A percentile compares a stretch with the other conserved stretches of the same genome.
phyloP scores from a whole-genome alignment of 1,284 basidiomycete genomes.

The Austroboletus novae-zelandiae region DNA sequence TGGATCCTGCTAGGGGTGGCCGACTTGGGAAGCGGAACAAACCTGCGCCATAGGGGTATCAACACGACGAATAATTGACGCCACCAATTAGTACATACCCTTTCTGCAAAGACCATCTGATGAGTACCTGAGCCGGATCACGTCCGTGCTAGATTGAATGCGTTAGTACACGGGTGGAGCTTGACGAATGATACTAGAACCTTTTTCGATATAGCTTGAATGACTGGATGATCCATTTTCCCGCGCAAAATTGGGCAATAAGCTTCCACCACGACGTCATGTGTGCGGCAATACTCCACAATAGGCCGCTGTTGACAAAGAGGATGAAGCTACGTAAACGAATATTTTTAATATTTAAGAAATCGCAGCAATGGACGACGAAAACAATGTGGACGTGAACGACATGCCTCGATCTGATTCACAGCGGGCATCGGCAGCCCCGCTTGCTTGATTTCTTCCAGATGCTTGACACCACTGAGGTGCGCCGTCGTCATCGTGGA shows the following conservation, averaged over 20 bases:
- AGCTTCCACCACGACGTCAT: conserved; percentile 74
- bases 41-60: conserved; percentile 31
- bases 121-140: conserved; percentile 70
- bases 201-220: conserved; percentile 57
- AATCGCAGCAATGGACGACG: too few species aligned
- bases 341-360: background rate
- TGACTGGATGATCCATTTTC: conserved; percentile 51
- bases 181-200: conserved; percentile 31
- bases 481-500: background rate
- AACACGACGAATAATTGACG: background rate
- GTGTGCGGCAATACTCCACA: conserved; percentile 68
- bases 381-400: background rate
- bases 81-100: conserved; percentile 47
- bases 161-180: conserved; percentile 2
- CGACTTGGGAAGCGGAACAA: conserved; percentile 75
- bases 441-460: conserved; percentile 69
- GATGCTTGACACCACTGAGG: conserved; percentile 67
- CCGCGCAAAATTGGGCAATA: conserved; percentile 73
- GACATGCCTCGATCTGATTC: conserved; percentile 78
- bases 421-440: conserved; percentile 67
- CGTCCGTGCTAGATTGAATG: conserved; percentile 40
- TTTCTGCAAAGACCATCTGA: conserved; percentile 83
- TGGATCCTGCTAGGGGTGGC: conserved; percentile 64
- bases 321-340: conserved; percentile 65
- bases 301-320: conserved; percentile 81